Conservation (phyloP, 148 eudicot species). For the Talinum fruticosum region DNA sequence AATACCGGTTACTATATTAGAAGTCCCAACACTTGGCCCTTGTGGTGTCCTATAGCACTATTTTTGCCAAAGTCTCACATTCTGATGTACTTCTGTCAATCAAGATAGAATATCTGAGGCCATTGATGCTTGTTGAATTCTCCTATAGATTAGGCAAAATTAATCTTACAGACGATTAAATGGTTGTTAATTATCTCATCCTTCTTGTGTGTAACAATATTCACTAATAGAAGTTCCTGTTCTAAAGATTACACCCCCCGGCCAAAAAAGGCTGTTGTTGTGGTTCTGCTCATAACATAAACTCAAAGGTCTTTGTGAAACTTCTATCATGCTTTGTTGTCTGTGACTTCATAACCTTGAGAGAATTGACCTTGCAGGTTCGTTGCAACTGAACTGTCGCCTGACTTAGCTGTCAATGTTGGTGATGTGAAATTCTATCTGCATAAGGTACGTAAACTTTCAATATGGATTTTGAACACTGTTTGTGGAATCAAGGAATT, state of each 20-base stretch:
- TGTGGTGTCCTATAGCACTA: too few species aligned
- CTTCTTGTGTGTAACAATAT: neutral
- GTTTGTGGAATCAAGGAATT: neutral
- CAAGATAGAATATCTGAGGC: too few species aligned
- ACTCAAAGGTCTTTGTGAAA: neutral
- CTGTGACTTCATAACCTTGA: slow-evolving; percentile 1
- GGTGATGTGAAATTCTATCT: slow-evolving; percentile 79
- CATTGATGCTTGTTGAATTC: neutral
- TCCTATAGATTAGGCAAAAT: neutral
- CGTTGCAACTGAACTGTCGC: slow-evolving; percentile 80
- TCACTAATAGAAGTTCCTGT: neutral
- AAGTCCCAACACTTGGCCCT: too few species aligned
- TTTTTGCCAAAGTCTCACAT: too few species aligned
- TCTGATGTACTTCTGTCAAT: too few species aligned
- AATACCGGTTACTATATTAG: too few species aligned
- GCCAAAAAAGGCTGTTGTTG: too few species aligned
- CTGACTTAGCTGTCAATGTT: slow-evolving; percentile 68
- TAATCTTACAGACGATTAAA: neutral
- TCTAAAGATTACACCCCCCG: too few species aligned
- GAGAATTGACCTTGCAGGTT: slow-evolving; percentile 45
- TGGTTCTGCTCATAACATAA: neutral
- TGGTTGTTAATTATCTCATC: too few species aligned
- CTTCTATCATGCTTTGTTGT: neutral
- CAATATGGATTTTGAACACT: neutral
- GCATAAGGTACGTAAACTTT: slow-evolving; percentile 68